Percentiles rank a stretch among this genome's conserved stretches.
Conservation (phyloP, 1,284 basidiomycete genomes). For the Cystobasidiaceae sp. region DNA sequence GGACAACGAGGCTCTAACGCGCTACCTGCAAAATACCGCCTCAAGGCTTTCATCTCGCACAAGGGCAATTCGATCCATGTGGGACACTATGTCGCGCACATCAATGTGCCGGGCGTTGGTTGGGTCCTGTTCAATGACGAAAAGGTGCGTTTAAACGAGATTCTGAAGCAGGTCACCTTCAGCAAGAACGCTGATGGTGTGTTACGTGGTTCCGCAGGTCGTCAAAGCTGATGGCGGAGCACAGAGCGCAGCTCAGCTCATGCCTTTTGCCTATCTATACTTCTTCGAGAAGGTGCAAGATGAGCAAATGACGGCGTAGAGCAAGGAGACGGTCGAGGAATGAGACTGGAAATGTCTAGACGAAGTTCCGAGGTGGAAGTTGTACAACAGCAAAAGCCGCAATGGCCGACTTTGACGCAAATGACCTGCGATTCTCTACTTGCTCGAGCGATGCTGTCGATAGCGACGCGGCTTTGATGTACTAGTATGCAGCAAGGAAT, state of each 20-base stretch:
- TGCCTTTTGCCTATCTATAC: slow-evolving; percentile 79
- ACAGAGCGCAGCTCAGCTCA: slow-evolving; percentile 64
- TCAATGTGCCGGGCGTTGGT: slow-evolving; percentile 51
- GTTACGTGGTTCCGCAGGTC: slow-evolving; percentile 50
- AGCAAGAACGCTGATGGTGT: background rate
- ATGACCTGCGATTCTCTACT: too few relatives aligned
- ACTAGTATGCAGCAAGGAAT: too few relatives aligned
- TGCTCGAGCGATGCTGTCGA: too few relatives aligned
- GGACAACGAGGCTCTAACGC: slow-evolving; percentile 36
- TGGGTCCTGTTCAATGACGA: slow-evolving; percentile 66
- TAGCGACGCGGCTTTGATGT: too few relatives aligned
- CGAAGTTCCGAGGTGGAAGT: too few relatives aligned
- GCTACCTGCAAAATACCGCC: slow-evolving; percentile 69
- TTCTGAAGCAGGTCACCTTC: background rate
- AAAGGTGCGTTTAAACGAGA: slow-evolving; percentile 52
- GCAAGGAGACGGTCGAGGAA: too few relatives aligned
- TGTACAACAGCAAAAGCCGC: too few relatives aligned
- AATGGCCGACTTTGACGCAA: too few relatives aligned
- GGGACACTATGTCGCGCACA: slow-evolving; percentile 87
- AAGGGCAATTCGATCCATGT: slow-evolving; percentile 93
- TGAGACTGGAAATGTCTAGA: too few relatives aligned
- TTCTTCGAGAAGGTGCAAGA: slow-evolving; percentile 65
- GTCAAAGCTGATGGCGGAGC: slow-evolving; percentile 64
- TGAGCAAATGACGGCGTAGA: too few relatives aligned
- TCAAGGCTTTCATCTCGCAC: slow-evolving; percentile 94